Evolutionary conservation across 2,329 filamentous ascomycete genomes (phyloP).

Genomic region (Paraphaeosphaeria minitans): DNA sequence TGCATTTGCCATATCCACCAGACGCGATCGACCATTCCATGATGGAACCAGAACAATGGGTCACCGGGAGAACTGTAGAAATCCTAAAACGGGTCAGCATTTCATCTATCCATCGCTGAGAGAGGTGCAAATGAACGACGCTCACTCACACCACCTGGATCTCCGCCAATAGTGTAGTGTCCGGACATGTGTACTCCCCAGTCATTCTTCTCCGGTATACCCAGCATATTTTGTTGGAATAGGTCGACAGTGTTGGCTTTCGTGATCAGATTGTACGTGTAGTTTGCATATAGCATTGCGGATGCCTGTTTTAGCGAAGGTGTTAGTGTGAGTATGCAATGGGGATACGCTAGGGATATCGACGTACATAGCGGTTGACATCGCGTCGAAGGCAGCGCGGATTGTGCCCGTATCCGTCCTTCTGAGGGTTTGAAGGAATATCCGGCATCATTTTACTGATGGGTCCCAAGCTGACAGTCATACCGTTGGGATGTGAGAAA

Average conservation of each 20-base stretch:
- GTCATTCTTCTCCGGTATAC: slow-evolving; percentile 32
- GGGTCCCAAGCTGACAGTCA: slow-evolving; percentile 52
- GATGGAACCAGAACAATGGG: slow-evolving; percentile 55
- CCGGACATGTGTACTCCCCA: slow-evolving; percentile 51
- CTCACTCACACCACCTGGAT: slow-evolving; percentile 32
- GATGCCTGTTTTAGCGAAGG: slow-evolving; percentile 6
- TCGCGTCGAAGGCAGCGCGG: slow-evolving; percentile 45
- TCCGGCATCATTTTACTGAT: slow-evolving; percentile 43
- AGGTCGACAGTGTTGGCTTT: slow-evolving; percentile 30
- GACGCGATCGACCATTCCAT: slow-evolving; percentile 54
- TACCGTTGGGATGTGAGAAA: slow-evolving; percentile 11
- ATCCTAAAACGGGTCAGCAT: slow-evolving; percentile 36
- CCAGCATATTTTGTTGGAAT: slow-evolving; percentile 46
- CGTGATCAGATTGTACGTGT: slow-evolving; percentile 27
- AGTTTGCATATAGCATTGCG: slow-evolving; percentile 21
- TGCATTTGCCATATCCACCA: slow-evolving; percentile 59
- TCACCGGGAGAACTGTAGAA: slow-evolving; percentile 52
- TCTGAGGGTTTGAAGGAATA: slow-evolving; percentile 33
- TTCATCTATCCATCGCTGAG: background rate
- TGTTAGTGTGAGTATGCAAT: background rate
- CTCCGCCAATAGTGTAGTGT: slow-evolving; percentile 35
- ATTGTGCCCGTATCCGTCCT: slow-evolving; percentile 30
- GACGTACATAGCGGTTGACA: slow-evolving; percentile 28
- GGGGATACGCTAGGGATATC: background rate
- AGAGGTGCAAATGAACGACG: background rate